phyloP scores from a whole-genome alignment of 352 stramenopile genomes.

The Phytophthora kernoviae region DNA sequence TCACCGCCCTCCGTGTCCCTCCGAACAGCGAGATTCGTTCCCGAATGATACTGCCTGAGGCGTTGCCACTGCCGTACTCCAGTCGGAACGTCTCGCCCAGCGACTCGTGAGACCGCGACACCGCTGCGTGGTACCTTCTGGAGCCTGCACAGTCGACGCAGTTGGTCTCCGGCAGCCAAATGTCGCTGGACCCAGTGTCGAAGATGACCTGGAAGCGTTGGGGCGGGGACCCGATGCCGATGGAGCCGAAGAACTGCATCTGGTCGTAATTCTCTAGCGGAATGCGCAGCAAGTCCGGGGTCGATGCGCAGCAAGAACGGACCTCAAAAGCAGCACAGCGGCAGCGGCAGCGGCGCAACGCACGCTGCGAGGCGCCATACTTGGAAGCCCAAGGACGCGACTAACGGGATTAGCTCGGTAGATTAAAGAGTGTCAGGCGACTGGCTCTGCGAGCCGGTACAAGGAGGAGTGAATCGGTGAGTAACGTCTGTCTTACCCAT shows the following conservation, averaged over 20 bases:
- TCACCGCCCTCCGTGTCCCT: neutral
- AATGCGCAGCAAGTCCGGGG: constrained; percentile 49
- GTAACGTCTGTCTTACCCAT: no score
- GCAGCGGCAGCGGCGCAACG: neutral
- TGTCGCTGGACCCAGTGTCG: constrained; percentile 76
- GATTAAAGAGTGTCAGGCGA: neutral
- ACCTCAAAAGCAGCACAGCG: neutral
- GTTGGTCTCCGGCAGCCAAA: constrained; percentile 53
- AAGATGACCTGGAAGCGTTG: constrained; percentile 79
- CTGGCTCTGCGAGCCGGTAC: neutral
- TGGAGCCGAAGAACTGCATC: constrained; percentile 74
- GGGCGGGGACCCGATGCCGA: constrained; percentile 63
- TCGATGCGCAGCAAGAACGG: neutral
- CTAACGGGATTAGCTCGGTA: neutral
- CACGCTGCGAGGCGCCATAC: neutral
- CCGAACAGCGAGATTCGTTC: constrained; percentile 52
- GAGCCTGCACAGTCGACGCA: constrained; percentile 53
- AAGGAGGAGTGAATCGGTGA: no score
- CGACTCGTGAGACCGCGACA: constrained; percentile 39
- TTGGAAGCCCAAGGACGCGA: neutral
- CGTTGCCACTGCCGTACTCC: constrained; percentile 74
- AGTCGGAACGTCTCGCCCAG: constrained; percentile 47
- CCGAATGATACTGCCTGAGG: constrained; percentile 45
- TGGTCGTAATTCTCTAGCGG: constrained; percentile 76
- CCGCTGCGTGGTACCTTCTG: constrained; percentile 39